Evolutionary conservation across 352 stramenopile genomes (phyloP), one percentile per base, ranked within the genome.

Genomic region (Globisporangium nagaii): DNA sequence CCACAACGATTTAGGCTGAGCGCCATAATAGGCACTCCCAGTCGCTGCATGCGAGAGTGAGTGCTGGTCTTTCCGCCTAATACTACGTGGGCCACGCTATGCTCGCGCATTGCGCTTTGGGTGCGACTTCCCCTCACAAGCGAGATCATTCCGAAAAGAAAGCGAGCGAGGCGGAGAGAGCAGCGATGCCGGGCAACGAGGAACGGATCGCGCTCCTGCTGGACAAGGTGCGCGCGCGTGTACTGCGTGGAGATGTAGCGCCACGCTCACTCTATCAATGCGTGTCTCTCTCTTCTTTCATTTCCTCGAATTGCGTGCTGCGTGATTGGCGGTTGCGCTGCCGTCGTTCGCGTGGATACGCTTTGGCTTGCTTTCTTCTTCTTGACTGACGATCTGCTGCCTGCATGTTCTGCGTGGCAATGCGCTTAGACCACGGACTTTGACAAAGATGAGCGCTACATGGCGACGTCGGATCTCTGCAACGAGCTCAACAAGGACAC

Each of bases 381-480:
- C 24, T 34, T 22, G n/a, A n/a, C n/a, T n/a, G n/a, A n/a, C n/a
- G n/a, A n/a, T n/a, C n/a, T n/a, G n/a, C 12, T 25, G 0, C 27
- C 8, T 36, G 7, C 36, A 17, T 48, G 11, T 19, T 45, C 0
- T 48, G 25, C 7, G 1, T 60, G 22, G 3, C 47, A 10, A n/a
- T n/a, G n/a, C n/a, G n/a, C n/a, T 42, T 37, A 92, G 82, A 92
- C 82, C 19, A 90, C 77, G 37, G 79, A 93, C 54, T 95, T 90
- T 58, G 90, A 97, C 82, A 98, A 98, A 70, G 97, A 99, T 89
- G 96, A 99, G 76, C 94, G 97, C 25, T 99, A 99, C 78, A 99
- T 99, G 97, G 97, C 97, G 31, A 99, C 96, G 19, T 98, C 90
- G 24, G 97, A 99, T 74, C 81, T 99, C 40, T 99, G 96, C 71